phyloP scores from a whole-genome alignment of 176 grass and related monocot genomes.

The Panicum miliaceum region DNA sequence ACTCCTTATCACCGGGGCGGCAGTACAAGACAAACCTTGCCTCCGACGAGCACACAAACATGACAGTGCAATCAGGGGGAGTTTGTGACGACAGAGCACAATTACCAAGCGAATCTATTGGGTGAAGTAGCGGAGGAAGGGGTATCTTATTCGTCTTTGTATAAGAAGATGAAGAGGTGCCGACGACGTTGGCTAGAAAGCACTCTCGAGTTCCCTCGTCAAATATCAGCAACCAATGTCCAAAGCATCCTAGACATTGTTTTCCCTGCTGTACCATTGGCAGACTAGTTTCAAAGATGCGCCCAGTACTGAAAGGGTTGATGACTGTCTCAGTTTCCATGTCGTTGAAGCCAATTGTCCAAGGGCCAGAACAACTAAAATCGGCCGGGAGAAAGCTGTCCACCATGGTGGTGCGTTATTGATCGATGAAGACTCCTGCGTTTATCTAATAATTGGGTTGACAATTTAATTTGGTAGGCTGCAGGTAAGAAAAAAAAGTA shows the following conservation, averaged over 20 bases:
- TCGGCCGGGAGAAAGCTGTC: background rate
- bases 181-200: background rate
- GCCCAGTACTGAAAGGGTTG: background rate
- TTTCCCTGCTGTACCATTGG: background rate
- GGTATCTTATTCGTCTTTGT: background rate
- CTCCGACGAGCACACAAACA: background rate
- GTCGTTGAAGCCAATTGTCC: background rate
- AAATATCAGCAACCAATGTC: constrained; percentile 21
- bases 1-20: constrained; percentile 1
- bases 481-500: too few relatives aligned
- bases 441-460: too few relatives aligned
- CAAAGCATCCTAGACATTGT: background rate
- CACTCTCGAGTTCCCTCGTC: background rate
- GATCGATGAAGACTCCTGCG: background rate
- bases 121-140: background rate
- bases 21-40: constrained; percentile 28
- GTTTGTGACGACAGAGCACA: background rate
- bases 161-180: background rate
- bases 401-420: background rate
- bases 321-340: background rate
- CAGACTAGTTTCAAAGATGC: background rate
- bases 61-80: constrained; percentile 5
- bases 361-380: background rate
- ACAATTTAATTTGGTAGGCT: too few relatives aligned
- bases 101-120: background rate